Conservation (phyloP, 2,329 filamentous ascomycete species). For the Scedosporium minutisporum region DNA sequence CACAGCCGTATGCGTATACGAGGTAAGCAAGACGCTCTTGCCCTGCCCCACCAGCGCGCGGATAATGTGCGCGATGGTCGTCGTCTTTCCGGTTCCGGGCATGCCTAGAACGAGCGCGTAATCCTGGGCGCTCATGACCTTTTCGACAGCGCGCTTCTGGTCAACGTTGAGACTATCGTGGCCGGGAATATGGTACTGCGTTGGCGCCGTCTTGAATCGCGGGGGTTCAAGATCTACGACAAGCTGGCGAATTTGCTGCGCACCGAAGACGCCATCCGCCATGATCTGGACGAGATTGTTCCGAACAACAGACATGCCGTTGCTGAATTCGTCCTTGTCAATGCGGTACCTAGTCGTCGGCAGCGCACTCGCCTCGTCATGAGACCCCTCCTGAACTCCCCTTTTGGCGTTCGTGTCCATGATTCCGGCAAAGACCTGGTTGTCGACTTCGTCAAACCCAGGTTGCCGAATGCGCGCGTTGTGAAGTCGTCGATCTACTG, state of each 20-base stretch:
- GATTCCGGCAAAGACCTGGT: slow-evolving; percentile 83
- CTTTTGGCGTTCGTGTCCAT: slow-evolving; percentile 60
- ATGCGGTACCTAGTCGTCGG: slow-evolving; percentile 61
- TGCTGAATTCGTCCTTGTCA: slow-evolving; percentile 97
- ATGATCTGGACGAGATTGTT: slow-evolving; percentile 93
- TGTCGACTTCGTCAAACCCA: slow-evolving; percentile 65
- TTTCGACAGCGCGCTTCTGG: slow-evolving; percentile 76
- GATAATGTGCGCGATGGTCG: slow-evolving; percentile 96
- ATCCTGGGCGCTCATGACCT: slow-evolving; percentile 91
- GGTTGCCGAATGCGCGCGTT: slow-evolving; percentile 68
- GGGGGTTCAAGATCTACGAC: slow-evolving; percentile 71
- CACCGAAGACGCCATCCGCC: slow-evolving; percentile 64
- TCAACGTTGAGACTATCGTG: slow-evolving; percentile 72
- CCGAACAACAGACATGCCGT: slow-evolving; percentile 88
- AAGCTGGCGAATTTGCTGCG: slow-evolving; percentile 63
- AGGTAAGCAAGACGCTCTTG: slow-evolving; percentile 87
- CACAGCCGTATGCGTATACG: slow-evolving; percentile 94
- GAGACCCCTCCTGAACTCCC: not conserved
- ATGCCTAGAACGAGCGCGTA: slow-evolving; percentile 97
- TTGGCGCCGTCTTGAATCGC: slow-evolving; percentile 57
- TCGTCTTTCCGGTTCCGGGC: slow-evolving; percentile 97
- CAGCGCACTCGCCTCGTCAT: slow-evolving; percentile 15
- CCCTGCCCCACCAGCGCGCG: slow-evolving; percentile 77
- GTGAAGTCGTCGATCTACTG: slow-evolving; percentile 82
- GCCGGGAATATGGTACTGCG: slow-evolving; percentile 41